Base-by-base conservation (phyloP, 2,329 filamentous ascomycete species). In the Dothiorella sarmentorum region DNA sequence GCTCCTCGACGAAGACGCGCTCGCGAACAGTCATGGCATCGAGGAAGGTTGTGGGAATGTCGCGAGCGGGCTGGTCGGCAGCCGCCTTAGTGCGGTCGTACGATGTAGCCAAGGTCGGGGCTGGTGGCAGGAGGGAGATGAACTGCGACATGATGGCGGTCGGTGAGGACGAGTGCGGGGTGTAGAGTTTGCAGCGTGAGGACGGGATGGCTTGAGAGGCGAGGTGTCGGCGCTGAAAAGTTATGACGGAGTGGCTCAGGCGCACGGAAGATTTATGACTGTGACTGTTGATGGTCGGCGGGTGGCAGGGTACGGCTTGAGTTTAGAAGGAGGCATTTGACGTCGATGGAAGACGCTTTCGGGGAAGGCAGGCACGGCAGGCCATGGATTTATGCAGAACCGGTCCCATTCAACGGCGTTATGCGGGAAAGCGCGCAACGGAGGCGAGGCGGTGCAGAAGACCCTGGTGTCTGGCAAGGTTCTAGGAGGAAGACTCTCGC, bases 11-110 rank as follows among this genome's bases (percentile, higher is more conserved):
- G 64, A 82, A 86, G 63, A 86, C 84, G 37, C 74, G 72, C 59
- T 81, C 76, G 35, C 84, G 82, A 5, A 86, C 76, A 13, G 72
- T 70, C 77, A 85, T 82, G 63, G 82, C 82, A 63, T 85, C 81
- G 60, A 70, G 68, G 68, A 81, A 81, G 59, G 70, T 65, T 58
- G 74, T 69, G 2, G 78, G 78, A 27, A 80, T 68, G 31, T 58
- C 42, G 5, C 69, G 65, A 38, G 60, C 37, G 9, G 66, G 57
- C 63, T 77, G 75, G 57, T 68, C 59, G 59, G 67, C 63, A 63
- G 64, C 68, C 10, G 67, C 69, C 52, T 64, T 64, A 3, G 68
- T 67, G 55, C 66, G 73, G 63, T 74, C 68, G 63, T 75, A 77
- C 59, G 66, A 65, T 37, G 69, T 63, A 33, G 76, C 63, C 18